Base-by-base conservation (phyloP, 2,329 filamentous ascomycete genomes). In the Neopestalotiopsis sp. region DNA sequence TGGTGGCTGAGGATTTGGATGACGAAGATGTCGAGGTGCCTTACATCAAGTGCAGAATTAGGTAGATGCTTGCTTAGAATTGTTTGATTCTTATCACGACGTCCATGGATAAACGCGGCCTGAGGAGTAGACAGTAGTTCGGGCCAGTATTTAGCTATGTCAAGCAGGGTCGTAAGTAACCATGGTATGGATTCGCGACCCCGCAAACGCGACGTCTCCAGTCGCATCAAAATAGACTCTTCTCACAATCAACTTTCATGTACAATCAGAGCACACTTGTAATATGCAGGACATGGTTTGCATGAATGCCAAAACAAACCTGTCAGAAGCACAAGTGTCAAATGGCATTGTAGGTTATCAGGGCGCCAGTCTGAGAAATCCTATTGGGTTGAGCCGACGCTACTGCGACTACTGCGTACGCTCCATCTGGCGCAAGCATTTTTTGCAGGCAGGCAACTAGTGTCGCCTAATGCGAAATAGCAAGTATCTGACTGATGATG, bases 1-100 rank as follows among this genome's bases (percentile, higher is more conserved):
- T 98, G 73, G 97, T 96, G 6, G 94, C 92, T 0, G 95, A 98
- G 79, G 96, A 98, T 78, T 84, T 89, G 77, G 91, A 90, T 3
- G 95, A 93, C 72, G 94, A 98, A 82, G 96, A 99, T 79, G 95
- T 98, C 1, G 96, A 99, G 83, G 92, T 98, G 73, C 96, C 96
- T 4, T 98, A 97, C 80, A 94, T 98, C 76, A 97, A 95, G 90
- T 90, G 97, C 73, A 95, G 91, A 84, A 83, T 94, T 73, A 77
- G 82, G 73, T 82, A 78, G 69, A 75, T 69, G 59, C n/a, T 61
- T 40, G 40, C 5, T 34, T 34, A 13, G 59, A 65, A 32, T 12
- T 28, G 40, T 20, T 65, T 28, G 14, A 65, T 20, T 65, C 14
- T 49, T 45, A 20, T 13, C 13, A 63, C 4, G 61, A 20, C 17